Base-by-base conservation (phyloP, 148 eudicot species). In the Heliosperma pusillum region DNA sequence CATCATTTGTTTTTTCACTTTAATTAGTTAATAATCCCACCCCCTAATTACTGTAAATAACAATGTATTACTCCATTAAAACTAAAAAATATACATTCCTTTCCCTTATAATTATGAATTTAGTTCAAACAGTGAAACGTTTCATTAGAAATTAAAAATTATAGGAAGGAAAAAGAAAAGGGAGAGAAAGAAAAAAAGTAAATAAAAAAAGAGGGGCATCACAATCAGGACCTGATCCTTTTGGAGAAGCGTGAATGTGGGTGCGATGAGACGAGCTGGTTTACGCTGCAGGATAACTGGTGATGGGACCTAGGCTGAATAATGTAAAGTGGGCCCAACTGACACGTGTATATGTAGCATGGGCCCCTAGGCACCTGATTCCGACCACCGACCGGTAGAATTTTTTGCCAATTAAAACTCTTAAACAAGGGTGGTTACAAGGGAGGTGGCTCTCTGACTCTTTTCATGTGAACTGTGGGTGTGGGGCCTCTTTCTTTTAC, bases 201-300 rank as follows among this genome's bases (percentile, higher is more conserved):
- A 58, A 21, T 21, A 59, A 21, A 10, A 21, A 24, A 10, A 20
- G 17, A 16, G 17, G 11, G 5, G 20, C 62, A 40, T 71, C 44
- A 16, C 45, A 15, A 16, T 53, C 12, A 71, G 74, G 36, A 71
- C 27, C 50, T 71, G 25, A 71, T 71, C 74, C 64, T 71, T n/a
- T 57, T 71, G 64, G 74, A 53, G 74, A 71, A 55, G 74, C 74
- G 64, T 71, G 56, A 33, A 56, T 71, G 29, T 71, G 64, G 47
- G 30, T 57, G 59, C 36, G 36, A 33, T 33, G 36, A 33, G 74
- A 57, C 26, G 47, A 29, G 74, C 63, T 71, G 63, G 30, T 69
- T 13, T 25, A n/a, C 33, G 45, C 47, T 57, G 64, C 64, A 55
- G 24, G 60, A 70, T 50, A 52, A 52, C 42, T 70, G 63, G 63